Evolutionary conservation across 352 stramenopile species (phyloP).

Genomic region (Globisporangium recalcitrans): DNA sequence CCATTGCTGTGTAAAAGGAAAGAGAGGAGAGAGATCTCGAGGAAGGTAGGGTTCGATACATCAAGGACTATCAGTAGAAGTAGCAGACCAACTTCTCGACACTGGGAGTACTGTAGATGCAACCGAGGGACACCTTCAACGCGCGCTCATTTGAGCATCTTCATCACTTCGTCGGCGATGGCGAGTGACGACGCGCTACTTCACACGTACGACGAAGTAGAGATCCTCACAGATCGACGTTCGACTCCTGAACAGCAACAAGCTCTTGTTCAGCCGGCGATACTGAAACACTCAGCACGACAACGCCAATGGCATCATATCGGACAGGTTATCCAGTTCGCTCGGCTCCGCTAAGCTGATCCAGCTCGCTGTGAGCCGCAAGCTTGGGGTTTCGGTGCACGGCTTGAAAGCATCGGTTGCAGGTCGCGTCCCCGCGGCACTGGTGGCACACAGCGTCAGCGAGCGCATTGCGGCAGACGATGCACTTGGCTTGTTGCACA

Average conservation of each 20-base stretch:
- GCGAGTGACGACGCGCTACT: slow-evolving; percentile 85
- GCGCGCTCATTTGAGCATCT: slow-evolving; percentile 30
- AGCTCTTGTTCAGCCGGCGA: too few species aligned
- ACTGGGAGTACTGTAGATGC: too few species aligned
- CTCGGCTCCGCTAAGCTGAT: neutral
- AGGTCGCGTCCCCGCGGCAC: slow-evolving; percentile 49
- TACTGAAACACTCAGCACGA: too few species aligned
- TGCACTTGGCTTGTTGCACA: slow-evolving; percentile 47
- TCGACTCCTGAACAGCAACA: too few species aligned
- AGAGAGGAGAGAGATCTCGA: too few species aligned
- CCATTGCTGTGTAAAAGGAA: too few species aligned
- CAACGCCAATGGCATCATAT: too few species aligned
- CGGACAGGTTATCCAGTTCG: neutral
- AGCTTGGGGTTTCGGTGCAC: slow-evolving; percentile 39
- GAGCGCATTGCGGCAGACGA: slow-evolving; percentile 46
- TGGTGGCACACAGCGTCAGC: slow-evolving; percentile 48
- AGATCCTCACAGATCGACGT: slow-evolving; percentile 87
- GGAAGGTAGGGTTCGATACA: too few species aligned
- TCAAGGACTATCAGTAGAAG: too few species aligned
- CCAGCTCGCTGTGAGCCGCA: slow-evolving; percentile 18
- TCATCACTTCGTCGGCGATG: slow-evolving; percentile 72
- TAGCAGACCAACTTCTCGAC: too few species aligned
- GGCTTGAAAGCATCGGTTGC: slow-evolving; percentile 37
- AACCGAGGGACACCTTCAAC: too few species aligned
- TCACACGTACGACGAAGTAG: slow-evolving; percentile 73